Evolutionary conservation across 192 early-diverging fungal genomes (phyloP).

Genomic region (Nowakowskiella sp.): DNA sequence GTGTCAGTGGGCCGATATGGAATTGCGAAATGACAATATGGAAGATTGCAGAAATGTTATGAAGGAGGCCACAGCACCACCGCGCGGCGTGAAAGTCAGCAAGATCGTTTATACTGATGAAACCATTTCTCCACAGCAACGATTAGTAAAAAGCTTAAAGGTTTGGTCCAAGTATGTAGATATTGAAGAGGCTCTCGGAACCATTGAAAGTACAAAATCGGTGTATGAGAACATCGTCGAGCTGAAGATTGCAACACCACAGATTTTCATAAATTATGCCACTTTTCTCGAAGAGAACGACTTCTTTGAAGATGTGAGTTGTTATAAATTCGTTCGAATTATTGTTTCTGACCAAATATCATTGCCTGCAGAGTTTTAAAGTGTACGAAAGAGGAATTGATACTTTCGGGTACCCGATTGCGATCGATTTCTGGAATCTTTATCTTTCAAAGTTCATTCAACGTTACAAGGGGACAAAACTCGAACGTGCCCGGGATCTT

Average conservation of each 20-base stretch:
- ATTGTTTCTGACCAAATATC: not conserved
- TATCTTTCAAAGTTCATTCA: conserved; percentile 81
- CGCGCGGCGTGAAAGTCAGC: conserved; percentile 31
- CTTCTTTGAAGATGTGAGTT: conserved; percentile 81
- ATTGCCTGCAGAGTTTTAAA: conserved; percentile 60
- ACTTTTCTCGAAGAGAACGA: conserved; percentile 78
- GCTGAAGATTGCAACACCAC: conserved; percentile 88
- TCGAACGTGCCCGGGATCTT: conserved; percentile 89
- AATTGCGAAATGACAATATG: conserved; percentile 48
- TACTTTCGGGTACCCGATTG: conserved; percentile 91
- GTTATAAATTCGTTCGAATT: not conserved
- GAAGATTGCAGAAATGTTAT: conserved; percentile 75
- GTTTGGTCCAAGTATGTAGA: conserved; percentile 94
- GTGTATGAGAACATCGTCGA: conserved; percentile 91
- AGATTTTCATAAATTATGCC: conserved; percentile 94
- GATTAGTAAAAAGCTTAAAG: conserved; percentile 78
- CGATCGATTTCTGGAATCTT: conserved; percentile 95
- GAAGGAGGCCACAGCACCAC: conserved; percentile 68
- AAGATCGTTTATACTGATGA: conserved; percentile 75
- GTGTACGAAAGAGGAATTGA: conserved; percentile 95
- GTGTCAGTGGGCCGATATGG: conserved; percentile 87
- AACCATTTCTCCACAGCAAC: conserved; percentile 59
- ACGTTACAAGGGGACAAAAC: conserved; percentile 76
- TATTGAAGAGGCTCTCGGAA: conserved; percentile 83
- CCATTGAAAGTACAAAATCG: conserved; percentile 65